These are phyloP conservation scores for Aspergillus hiratsukae DNA, from an alignment of 2,329 filamentous ascomycete species.

Conservation along the genomic window DNA sequence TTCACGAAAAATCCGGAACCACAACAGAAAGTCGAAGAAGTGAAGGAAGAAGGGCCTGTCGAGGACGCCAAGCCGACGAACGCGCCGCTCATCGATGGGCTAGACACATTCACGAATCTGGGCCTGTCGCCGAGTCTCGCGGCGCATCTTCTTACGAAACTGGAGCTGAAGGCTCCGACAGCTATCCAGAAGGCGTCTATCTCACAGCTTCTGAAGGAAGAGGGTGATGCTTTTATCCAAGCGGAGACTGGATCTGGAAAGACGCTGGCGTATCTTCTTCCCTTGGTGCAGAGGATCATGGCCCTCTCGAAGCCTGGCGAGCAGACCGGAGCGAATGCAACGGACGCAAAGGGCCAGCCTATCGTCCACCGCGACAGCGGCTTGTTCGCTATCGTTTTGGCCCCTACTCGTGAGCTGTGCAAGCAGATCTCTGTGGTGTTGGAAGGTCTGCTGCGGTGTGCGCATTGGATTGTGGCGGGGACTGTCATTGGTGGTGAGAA, in stretches of 20 bases:
- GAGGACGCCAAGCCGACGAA: conserved; percentile 69
- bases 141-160: conserved; percentile 75
- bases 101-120: conserved; percentile 79
- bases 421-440: conserved; percentile 89
- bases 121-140: conserved; percentile 78
- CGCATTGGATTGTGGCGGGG: conserved; percentile 89
- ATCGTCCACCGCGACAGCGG: conserved; percentile 78
- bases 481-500: conserved; percentile 72
- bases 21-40: conserved; percentile 54
- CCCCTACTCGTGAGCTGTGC: conserved; percentile 88
- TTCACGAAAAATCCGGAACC: conserved; percentile 85
- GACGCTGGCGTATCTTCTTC: conserved; percentile 90
- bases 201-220: conserved; percentile 70
- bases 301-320: conserved; percentile 54
- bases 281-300: conserved; percentile 84
- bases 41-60: conserved; percentile 32
- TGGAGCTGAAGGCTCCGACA: conserved; percentile 84
- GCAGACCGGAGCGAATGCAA: conserved; percentile 25
- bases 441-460: conserved; percentile 78
- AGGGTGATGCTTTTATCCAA: conserved; percentile 91
- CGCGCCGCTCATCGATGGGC: conserved; percentile 77
- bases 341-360: conserved; percentile 35
- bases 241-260: conserved; percentile 97
- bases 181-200: conserved; percentile 91
- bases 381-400: conserved; percentile 88